Evolutionary conservation across 2,329 filamentous ascomycete genomes (phyloP), one percentile per base, ranked within the genome.

Genomic region (Aspergillus tamarii): DNA sequence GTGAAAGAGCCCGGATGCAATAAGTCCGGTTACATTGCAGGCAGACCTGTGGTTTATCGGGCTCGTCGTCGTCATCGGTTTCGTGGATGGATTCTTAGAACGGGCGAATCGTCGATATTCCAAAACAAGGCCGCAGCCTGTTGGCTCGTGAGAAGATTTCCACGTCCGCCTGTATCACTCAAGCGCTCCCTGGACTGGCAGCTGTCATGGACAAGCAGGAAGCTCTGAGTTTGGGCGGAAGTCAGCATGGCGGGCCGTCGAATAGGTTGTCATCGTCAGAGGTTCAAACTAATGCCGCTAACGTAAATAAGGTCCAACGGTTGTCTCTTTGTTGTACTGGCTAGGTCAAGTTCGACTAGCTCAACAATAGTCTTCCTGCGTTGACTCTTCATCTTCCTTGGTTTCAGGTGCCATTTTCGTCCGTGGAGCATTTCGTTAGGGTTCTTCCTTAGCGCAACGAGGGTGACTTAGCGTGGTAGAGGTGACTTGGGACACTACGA

Each of bases 1-100:
- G 54, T 43, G 14, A 48, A 45, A 46, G 34, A 58, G 59, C 32
- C 60, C 58, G 59, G 58, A 62, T 61, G 34, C 61, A 59, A 43
- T 58, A 41, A 64, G 54, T 57, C 59, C 61, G 66, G 66, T 69
- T 69, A 67, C 67, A 69, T 69, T 62, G 64, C 67, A 69, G 63
- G 23, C 36, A 21, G 36, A 50, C 43, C 57, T 59, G 39, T 30
- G 41, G n/a, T 55, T 41, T 36, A 55, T 26, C 11, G 45, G 56
- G 19, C 32, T 52, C 26, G 46, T 52, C 46, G 46, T 52, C 46
- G 46, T 52, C 46, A 52, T 32, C 46, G 32, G 26, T 30, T 16
- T 52, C 46, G 16, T 52, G 26, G 46, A 52, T 52, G 46, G 45
- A 16, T 32, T 52, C 26, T 30, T 2, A 30, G 14, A 28, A 30